Percentiles rank a stretch among this genome's conserved stretches.
Conservation (phyloP, 495 filamentous ascomycete genomes). For the Aspergillus campestris region DNA sequence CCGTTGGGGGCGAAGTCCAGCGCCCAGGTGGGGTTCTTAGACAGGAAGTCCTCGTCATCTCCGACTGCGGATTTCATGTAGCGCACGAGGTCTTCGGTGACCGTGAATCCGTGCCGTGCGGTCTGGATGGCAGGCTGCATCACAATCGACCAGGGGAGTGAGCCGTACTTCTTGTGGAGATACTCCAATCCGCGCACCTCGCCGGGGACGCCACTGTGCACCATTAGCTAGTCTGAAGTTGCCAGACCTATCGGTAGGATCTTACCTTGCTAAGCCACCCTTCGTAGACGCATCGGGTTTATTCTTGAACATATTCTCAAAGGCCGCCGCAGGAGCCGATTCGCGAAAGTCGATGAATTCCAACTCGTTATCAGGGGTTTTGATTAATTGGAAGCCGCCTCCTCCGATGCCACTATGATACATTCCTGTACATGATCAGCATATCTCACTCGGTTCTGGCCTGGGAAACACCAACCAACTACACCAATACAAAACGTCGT, state of each 20-base stretch:
- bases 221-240: neutral
- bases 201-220: constrained; percentile 62
- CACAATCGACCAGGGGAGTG: constrained; percentile 59
- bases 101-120: constrained; percentile 66
- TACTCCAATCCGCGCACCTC: constrained; percentile 72
- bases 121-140: constrained; percentile 64
- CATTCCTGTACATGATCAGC: constrained; percentile 44
- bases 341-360: constrained; percentile 83
- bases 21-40: constrained; percentile 67
- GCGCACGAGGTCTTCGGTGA: constrained; percentile 58
- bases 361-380: constrained; percentile 52
- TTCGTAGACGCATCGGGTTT: constrained; percentile 38
- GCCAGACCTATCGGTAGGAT: neutral
- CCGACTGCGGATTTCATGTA: constrained; percentile 51
- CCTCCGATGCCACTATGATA: constrained; percentile 84
- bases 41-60: constrained; percentile 50
- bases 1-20: constrained; percentile 83
- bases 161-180: constrained; percentile 65
- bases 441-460: neutral
- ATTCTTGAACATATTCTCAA: constrained; percentile 69
- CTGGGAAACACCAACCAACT: constrained; percentile 39
- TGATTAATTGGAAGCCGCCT: constrained; percentile 80
- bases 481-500: constrained; percentile 70
- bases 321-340: constrained; percentile 69
- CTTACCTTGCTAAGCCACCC: constrained; percentile 59